These are phyloP conservation scores for Leccinellum albellum DNA, from an alignment of 768 basidiomycete genomes.

Conservation along the genomic window DNA sequence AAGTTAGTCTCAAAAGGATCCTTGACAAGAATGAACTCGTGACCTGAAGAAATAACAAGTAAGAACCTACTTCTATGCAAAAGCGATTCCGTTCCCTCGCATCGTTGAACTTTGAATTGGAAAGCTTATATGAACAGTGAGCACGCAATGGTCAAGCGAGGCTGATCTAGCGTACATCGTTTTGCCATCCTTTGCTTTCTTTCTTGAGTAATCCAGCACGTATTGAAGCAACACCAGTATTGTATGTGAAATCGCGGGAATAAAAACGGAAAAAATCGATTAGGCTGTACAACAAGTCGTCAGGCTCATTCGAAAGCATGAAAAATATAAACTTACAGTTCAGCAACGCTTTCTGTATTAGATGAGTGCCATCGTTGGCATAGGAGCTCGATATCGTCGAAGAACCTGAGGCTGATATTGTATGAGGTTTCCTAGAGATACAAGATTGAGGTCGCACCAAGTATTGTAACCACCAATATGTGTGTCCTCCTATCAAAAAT, in stretches of 20 bases:
- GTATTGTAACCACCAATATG: constrained; percentile 79
- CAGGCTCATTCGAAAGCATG: not conserved
- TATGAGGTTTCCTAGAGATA: constrained; percentile 12
- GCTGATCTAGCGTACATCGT: constrained; percentile 59
- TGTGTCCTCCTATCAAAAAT: constrained; percentile 60
- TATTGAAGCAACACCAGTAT: constrained; percentile 88
- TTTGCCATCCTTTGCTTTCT: constrained; percentile 91
- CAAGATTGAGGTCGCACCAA: constrained; percentile 45
- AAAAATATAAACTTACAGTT: constrained; percentile 57
- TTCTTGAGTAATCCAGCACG: constrained; percentile 86
- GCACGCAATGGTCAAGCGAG: not conserved
- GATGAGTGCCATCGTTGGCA: constrained; percentile 92
- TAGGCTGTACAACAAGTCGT: constrained; percentile 49
- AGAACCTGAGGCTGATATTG: constrained; percentile 59
- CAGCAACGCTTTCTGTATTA: constrained; percentile 88
- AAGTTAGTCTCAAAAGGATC: constrained; percentile 97
- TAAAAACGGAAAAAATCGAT: constrained; percentile 98
- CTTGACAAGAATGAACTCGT: constrained; percentile 36
- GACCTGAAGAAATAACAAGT: not conserved
- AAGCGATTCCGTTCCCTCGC: constrained; percentile 87
- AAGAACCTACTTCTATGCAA: constrained; percentile 78
- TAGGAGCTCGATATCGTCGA: constrained; percentile 93
- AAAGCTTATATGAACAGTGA: constrained; percentile 36
- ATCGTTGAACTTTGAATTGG: constrained; percentile 57
- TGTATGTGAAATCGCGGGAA: constrained; percentile 89